Evolutionary conservation across 2,329 filamentous ascomycete genomes (phyloP), one percentile per base, ranked within the genome.

Genomic region (Stachybotrys elegans): DNA sequence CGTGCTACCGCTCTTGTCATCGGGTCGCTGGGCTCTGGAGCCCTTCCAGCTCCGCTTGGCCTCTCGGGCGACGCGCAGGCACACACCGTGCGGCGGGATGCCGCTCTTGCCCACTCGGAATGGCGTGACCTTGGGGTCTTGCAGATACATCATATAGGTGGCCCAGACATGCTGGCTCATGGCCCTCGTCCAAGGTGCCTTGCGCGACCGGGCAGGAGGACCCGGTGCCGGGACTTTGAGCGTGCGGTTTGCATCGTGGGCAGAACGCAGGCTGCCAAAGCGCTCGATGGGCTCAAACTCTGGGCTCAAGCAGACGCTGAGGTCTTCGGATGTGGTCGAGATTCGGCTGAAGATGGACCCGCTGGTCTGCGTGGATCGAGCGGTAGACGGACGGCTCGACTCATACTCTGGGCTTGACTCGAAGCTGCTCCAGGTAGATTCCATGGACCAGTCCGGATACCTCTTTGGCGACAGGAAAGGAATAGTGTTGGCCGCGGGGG

Each of bases 131-230:
- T 78, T 80, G 37, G 82, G 81, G 52, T 86, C 82, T 57, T 83
- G 78, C 32, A 85, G 65, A 53, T 85, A 86, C 42, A 81, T 66
- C 46, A 76, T 65, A 56, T 84, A 86, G 1, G 78, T 83, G 5
- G 76, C 72, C 82, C 82, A 86, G 9, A 86, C 62, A 53, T 86
- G 82, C 12, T 76, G 68, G 62, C 71, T 80, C 79, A 85, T 84
- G 16, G 78, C 72, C 48, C 75, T 76, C 5, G 80, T 83, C 82
- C 82, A 85, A 0, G 72, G 73, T 1, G 76, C 76, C 57, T 29
- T 40, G n/a, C 38, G 27, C 22, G 22, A 25, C 22, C 16, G 27
- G 7, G 22, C 16, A 17, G 34, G n/a, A n/a, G n/a, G n/a, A 16
- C 34, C 45, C 37, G 23, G 50, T 41, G 39, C 39, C 29, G 41